Evolutionary conservation across 2,329 filamentous ascomycete species (phyloP).

Genomic region (Ophiosphaerella korrae): DNA sequence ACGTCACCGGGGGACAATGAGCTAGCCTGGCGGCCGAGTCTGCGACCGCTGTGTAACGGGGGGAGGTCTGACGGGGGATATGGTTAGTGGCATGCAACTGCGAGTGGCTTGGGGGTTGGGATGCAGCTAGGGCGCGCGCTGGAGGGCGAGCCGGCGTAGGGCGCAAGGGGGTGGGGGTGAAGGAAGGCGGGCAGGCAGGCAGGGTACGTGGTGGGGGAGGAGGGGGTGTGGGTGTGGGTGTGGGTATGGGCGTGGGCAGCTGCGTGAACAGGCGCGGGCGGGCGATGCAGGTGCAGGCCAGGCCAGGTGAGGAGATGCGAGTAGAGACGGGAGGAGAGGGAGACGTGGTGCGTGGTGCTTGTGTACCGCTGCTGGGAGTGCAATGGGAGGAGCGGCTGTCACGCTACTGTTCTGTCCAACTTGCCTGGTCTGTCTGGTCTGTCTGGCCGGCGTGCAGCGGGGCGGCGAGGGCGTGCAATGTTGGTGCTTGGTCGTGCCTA

Average conservation of each 20-base stretch:
- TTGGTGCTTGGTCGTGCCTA: too few relatives aligned
- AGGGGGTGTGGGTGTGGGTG: slow-evolving; percentile 9
- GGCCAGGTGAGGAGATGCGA: too few relatives aligned
- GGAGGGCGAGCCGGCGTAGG: slow-evolving; percentile 3
- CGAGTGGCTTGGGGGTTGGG: slow-evolving; percentile 15
- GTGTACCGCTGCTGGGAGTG: not conserved
- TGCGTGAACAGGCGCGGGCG: not conserved
- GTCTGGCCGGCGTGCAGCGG: too few relatives aligned
- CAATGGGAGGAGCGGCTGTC: slow-evolving; percentile 22
- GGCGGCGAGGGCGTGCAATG: too few relatives aligned
- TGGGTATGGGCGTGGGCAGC: slow-evolving; percentile 3
- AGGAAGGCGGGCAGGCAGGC: slow-evolving; percentile 20
- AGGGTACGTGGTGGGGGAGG: slow-evolving; percentile 2
- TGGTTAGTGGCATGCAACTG: slow-evolving; percentile 43
- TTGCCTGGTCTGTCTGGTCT: too few relatives aligned
- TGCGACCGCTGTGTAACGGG: slow-evolving; percentile 43
- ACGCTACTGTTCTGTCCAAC: slow-evolving; percentile 1
- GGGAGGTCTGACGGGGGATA: slow-evolving; percentile 26
- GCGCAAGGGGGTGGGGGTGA: slow-evolving; percentile 14
- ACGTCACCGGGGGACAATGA: slow-evolving; percentile 44
- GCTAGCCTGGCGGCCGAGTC: slow-evolving; percentile 41
- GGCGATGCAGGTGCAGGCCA: not conserved
- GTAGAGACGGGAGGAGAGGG: too few relatives aligned
- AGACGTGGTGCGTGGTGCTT: too few relatives aligned
- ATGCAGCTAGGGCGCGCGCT: slow-evolving; percentile 31